Conservation (phyloP, 2,329 filamentous ascomycete genomes). For the Fusarium succisae region DNA sequence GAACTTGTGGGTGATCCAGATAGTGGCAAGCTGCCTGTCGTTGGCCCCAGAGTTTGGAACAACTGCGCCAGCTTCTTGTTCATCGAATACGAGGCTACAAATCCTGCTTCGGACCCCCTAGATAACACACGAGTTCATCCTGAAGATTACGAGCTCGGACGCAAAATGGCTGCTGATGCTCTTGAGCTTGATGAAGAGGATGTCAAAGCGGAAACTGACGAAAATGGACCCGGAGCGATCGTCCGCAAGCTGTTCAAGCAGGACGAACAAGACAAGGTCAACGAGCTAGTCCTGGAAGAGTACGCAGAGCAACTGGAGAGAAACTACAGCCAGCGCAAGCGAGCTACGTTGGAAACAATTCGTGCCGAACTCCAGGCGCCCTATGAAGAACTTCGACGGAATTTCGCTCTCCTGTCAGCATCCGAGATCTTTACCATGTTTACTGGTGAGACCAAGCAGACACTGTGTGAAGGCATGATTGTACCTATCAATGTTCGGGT, state of each 20-base stretch:
- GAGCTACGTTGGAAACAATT: slow-evolving; percentile 95
- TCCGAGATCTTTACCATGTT: slow-evolving; percentile 96
- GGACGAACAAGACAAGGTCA: slow-evolving; percentile 92
- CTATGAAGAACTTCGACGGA: slow-evolving; percentile 91
- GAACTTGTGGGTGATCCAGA: slow-evolving; percentile 91
- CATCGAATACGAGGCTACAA: slow-evolving; percentile 86
- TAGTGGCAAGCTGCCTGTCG: slow-evolving; percentile 78
- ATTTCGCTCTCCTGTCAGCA: slow-evolving; percentile 74
- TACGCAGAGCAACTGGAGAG: slow-evolving; percentile 95
- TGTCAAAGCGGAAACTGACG: slow-evolving; percentile 91
- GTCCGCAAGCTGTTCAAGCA: slow-evolving; percentile 96
- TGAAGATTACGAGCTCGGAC: slow-evolving; percentile 96
- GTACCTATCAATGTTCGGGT: slow-evolving; percentile 88
- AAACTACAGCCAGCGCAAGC: slow-evolving; percentile 93
- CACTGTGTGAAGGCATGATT: slow-evolving; percentile 89
- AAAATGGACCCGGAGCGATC: slow-evolving; percentile 88
- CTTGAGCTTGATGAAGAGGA: slow-evolving; percentile 97
- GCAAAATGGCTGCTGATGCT: slow-evolving; percentile 98
- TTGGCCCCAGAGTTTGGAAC: slow-evolving; percentile 91
- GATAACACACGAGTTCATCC: slow-evolving; percentile 98
- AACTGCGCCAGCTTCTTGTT: slow-evolving; percentile 97
- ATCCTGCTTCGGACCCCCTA: slow-evolving; percentile 85
- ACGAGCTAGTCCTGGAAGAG: slow-evolving; percentile 94
- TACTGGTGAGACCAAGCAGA: slow-evolving; percentile 89
- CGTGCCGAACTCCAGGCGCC: slow-evolving; percentile 91